Conservation (phyloP, 139 green algal species). For the Closterium sp. region DNA sequence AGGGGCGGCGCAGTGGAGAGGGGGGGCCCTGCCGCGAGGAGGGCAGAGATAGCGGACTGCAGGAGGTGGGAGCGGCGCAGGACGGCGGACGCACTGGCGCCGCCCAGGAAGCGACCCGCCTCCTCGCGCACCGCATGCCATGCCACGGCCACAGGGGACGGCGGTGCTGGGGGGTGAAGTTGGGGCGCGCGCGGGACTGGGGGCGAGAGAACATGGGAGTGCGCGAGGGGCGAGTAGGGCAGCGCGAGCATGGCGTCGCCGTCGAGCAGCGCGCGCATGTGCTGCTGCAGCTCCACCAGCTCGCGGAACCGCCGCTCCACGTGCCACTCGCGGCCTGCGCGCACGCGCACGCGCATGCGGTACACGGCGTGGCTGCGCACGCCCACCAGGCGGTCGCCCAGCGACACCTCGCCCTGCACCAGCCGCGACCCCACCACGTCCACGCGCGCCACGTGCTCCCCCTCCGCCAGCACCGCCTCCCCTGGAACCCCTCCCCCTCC, state of each 20-base stretch:
- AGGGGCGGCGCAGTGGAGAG: conserved; percentile 14
- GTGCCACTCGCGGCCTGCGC: background rate
- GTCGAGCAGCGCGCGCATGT: background rate
- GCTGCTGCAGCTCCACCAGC: conserved; percentile 16
- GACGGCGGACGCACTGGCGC: background rate
- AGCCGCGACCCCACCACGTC: conserved; percentile 12
- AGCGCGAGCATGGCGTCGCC: background rate
- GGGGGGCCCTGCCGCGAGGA: background rate
- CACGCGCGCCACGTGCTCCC: conserved; percentile 9
- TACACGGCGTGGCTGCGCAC: conserved; percentile 25
- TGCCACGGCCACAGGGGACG: background rate
- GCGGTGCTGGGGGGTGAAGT: background rate
- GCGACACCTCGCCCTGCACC: conserved; percentile 22
- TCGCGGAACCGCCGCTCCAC: conserved; percentile 34
- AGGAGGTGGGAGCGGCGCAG: background rate
- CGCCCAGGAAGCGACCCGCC: background rate
- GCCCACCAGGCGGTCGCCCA: conserved; percentile 31
- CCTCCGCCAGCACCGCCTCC: background rate
- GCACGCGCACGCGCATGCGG: background rate
- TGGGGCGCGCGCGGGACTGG: background rate
- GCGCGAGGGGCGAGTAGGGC: background rate
- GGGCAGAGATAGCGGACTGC: background rate
- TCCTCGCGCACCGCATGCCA: background rate
- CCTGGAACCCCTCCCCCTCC: background rate
- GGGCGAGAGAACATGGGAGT: background rate